phyloP scores from a whole-genome alignment of 208 protist genomes.

The Phytomonas serpens region DNA sequence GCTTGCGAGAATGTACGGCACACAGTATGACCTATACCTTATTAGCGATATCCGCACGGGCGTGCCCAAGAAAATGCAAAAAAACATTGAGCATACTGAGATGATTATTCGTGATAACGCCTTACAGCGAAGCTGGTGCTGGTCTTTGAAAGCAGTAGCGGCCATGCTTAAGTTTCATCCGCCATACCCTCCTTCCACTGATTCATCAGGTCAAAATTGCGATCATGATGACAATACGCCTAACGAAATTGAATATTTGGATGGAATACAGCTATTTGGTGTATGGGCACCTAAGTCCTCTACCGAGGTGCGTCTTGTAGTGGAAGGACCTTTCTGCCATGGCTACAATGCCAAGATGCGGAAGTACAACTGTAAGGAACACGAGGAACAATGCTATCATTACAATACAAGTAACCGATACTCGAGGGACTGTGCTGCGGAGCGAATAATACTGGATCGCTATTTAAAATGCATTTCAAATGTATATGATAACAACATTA shows the following conservation, averaged over 20 bases:
- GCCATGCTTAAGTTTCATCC: conserved; percentile 95
- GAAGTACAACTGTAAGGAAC: conserved; percentile 72
- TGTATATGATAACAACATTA: neutral
- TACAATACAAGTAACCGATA: conserved; percentile 89
- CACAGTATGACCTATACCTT: conserved; percentile 66
- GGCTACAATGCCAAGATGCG: conserved; percentile 13
- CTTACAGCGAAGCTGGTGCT: conserved; percentile 82
- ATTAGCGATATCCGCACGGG: conserved; percentile 91
- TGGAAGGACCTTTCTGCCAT: conserved; percentile 40
- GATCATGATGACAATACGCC: neutral
- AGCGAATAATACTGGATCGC: conserved; percentile 63
- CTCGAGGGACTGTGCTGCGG: conserved; percentile 73
- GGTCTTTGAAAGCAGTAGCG: conserved; percentile 56
- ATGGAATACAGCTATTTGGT: conserved; percentile 70
- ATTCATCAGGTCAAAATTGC: neutral
- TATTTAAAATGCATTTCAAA: conserved; percentile 39
- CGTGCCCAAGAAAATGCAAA: conserved; percentile 36
- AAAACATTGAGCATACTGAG: conserved; percentile 74
- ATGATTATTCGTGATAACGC: conserved; percentile 81
- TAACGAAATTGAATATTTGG: conserved; percentile 34
- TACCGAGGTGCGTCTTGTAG: conserved; percentile 90
- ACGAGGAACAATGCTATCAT: conserved; percentile 93
- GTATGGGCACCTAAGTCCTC: conserved; percentile 93
- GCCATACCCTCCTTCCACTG: conserved; percentile 66
- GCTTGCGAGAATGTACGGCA: conserved; percentile 38